phyloP scores from a whole-genome alignment of 78 protist species.

The Dictyostelium intermedium region DNA sequence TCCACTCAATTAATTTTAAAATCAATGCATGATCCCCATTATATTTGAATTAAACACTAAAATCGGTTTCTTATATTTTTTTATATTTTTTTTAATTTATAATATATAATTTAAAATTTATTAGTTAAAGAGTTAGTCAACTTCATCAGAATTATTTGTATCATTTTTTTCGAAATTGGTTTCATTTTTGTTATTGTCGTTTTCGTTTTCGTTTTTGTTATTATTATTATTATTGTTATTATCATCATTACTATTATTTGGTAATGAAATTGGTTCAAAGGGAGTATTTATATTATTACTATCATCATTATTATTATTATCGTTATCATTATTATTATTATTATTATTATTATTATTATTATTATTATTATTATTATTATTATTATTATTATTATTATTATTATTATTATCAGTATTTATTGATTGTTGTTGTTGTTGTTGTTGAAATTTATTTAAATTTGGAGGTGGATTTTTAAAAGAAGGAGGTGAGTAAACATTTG shows the following conservation, averaged over 20 bases:
- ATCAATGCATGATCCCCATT: too few species aligned
- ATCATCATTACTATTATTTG: neutral
- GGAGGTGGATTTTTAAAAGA: neutral
- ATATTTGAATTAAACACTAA: too few species aligned
- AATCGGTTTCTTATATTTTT: neutral
- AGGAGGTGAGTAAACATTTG: neutral
- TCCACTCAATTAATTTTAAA: too few species aligned
- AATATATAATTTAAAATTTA: neutral
- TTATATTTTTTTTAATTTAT: neutral
- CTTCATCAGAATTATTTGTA: neutral
- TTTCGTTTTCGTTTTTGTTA: neutral
- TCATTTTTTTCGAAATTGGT: neutral
- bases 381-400: too few species aligned
- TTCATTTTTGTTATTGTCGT: neutral
- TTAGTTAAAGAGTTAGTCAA: neutral
- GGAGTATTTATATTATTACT: neutral
- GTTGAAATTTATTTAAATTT: neutral
- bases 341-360: neutral
- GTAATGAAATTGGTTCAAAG: neutral
- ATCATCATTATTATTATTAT: too few species aligned
- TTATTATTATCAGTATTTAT: neutral
- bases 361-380: neutral
- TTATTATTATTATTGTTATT: neutral
- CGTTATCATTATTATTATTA: neutral
- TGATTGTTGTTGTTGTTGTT: neutral